Evolutionary conservation across 1,139 yeast species (phyloP), one percentile per base, ranked within the genome.

Genomic region (Waltiozyma sp.): DNA sequence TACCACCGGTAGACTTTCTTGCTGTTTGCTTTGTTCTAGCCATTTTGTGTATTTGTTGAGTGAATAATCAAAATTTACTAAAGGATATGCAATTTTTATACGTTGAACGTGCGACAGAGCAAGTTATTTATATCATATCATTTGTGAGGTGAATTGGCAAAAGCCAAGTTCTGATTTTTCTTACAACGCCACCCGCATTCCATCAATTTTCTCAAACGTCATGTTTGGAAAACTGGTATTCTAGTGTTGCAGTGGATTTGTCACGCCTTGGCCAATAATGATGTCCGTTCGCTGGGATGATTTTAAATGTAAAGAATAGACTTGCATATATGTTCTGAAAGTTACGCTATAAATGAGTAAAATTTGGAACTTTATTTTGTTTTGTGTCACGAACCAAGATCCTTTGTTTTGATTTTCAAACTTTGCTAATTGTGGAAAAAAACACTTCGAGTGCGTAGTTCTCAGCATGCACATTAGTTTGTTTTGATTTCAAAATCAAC

Each of bases 1-100:
- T 89, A 75, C 97, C 97, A 82, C 96, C 96, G 64, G 96, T 87
- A 60, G 96, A 87, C 73, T 88, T 88, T 82, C 96, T 86, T 65
- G 96, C 96, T 56, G 96, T 88, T 78, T 89, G 95, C 75, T 89
- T 88, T 56, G 96, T 88, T 84, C 96, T 88, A 69, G 96, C 96
- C 96, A 88, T 88, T 70, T 43, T 54, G 38, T 54, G 38, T 26
- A 26, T 26, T 26, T 26, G 13, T 26, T 10, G 13, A 14, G 6
- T 26, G 31, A 26, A 8, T 7, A 8, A 24, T 10, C 7, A 8
- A 8, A 24, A 24, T 24, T 7, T 7, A 24, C n/a, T n/a, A n/a
- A n/a, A n/a, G n/a, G n/a, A n/a, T n/a, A n/a, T n/a, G n/a, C n/a
- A n/a, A n/a, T n/a, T n/a, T n/a, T n/a, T n/a, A n/a, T n/a, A n/a